Conservation (phyloP, 2,329 filamentous ascomycete genomes). For the Colletotrichum lindemuthianum region DNA sequence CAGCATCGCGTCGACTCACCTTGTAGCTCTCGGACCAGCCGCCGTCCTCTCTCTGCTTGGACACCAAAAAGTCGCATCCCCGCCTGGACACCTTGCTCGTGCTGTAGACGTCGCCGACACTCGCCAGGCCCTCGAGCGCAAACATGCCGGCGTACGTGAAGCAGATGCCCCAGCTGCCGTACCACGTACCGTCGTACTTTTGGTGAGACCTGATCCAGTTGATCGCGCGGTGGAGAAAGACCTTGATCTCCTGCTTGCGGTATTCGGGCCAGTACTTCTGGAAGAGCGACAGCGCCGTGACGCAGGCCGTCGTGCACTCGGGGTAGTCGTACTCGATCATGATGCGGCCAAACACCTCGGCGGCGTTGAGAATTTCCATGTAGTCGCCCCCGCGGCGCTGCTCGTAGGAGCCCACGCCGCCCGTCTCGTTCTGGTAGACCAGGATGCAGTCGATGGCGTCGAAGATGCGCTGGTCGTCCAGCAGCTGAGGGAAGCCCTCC, state of each 20-base stretch:
- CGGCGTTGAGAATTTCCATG: slow-evolving; percentile 90
- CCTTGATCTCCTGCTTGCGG: slow-evolving; percentile 76
- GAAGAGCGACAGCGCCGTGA: slow-evolving; percentile 88
- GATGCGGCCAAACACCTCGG: slow-evolving; percentile 95
- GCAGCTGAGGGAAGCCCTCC: slow-evolving; percentile 76
- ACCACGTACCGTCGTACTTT: slow-evolving; percentile 89
- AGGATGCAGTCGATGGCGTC: slow-evolving; percentile 92
- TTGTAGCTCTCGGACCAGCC: slow-evolving; percentile 97
- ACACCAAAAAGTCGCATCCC: slow-evolving; percentile 87
- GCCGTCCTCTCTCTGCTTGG: slow-evolving; percentile 86
- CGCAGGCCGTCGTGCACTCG: slow-evolving; percentile 94
- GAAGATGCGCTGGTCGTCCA: slow-evolving; percentile 81
- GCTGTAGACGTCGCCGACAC: slow-evolving; percentile 82
- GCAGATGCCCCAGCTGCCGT: slow-evolving; percentile 97
- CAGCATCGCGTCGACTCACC: slow-evolving; percentile 50
- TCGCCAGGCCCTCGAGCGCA: slow-evolving; percentile 85
- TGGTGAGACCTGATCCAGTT: slow-evolving; percentile 86
- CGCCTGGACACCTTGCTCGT: slow-evolving; percentile 76
- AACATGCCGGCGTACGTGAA: slow-evolving; percentile 99
- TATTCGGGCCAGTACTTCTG: slow-evolving; percentile 84
- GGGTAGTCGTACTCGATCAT: slow-evolving; percentile 99
- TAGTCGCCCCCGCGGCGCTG: slow-evolving; percentile 79
- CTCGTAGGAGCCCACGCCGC: slow-evolving; percentile 93
- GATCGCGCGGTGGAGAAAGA: slow-evolving; percentile 78
- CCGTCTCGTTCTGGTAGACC: slow-evolving; percentile 87